Evolutionary conservation across 164 flowering plant species (phyloP).

Genomic region (Vitis rotundifolia): DNA sequence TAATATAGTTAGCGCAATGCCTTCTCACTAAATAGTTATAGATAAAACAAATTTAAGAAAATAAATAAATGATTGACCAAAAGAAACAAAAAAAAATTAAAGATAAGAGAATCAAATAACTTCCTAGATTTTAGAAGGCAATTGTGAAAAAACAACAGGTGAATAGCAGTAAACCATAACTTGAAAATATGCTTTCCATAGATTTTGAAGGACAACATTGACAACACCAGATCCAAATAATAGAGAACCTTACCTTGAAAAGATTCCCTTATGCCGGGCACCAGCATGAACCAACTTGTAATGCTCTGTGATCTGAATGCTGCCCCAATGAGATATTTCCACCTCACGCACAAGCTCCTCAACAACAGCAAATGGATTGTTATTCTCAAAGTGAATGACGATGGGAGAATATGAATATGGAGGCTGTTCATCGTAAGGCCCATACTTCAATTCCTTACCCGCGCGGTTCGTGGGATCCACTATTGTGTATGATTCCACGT

Average conservation of each 20-base stretch:
- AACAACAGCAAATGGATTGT: conserved; percentile 89
- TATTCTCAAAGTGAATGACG: conserved; percentile 87
- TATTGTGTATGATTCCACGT: conserved; percentile 79
- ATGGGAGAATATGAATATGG: conserved; percentile 82
- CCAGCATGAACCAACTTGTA: conserved; percentile 86
- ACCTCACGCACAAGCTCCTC: conserved; percentile 96
- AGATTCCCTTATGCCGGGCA: conserved; percentile 86
- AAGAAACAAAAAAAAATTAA: neutral
- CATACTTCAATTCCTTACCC: conserved; percentile 75
- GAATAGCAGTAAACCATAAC: conserved; percentile 37
- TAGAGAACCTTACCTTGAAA: conserved; percentile 68
- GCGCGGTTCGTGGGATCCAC: conserved; percentile 69
- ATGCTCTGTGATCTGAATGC: conserved; percentile 79
- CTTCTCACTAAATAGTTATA: too few relatives aligned
- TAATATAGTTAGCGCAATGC: too few relatives aligned
- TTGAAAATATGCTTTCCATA: conserved; percentile 53
- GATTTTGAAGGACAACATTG: neutral
- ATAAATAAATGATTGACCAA: neutral
- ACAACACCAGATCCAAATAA: neutral
- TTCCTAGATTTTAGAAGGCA: neutral
- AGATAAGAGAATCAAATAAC: neutral
- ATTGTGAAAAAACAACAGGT: too few relatives aligned
- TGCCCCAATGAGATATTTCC: conserved; percentile 99
- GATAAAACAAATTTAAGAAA: neutral
- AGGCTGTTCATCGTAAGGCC: conserved; percentile 59